Percentiles rank a stretch among this genome's conserved stretches.
Evolutionary conservation across 768 basidiomycete species (phyloP).

Genomic region (Butyriboletus loyo): DNA sequence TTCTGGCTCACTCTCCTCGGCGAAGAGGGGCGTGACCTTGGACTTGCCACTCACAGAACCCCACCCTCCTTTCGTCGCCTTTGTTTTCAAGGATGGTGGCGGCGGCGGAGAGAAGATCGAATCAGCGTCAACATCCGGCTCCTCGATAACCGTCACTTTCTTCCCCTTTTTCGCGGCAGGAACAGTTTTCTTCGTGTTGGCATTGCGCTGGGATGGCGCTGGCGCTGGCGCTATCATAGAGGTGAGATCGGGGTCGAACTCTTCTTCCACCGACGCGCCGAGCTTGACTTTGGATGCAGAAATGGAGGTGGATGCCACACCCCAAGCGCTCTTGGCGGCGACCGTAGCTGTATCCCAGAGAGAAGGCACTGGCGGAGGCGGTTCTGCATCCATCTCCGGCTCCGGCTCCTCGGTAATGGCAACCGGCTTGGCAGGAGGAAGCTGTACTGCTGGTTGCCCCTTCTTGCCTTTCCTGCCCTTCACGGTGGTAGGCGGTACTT

Average conservation of each 20-base stretch:
- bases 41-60: slow-evolving; percentile 20
- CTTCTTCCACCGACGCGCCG: slow-evolving; percentile 7
- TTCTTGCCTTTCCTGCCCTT: slow-evolving; percentile 30
- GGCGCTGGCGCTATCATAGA: not conserved
- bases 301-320: not conserved
- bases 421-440: slow-evolving; percentile 11
- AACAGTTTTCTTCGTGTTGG: slow-evolving; percentile 1
- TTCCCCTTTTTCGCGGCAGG: slow-evolving; percentile 21
- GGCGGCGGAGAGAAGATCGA: slow-evolving; percentile 10
- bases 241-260: not conserved
- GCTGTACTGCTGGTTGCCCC: slow-evolving; percentile 13
- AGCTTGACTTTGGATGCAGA: slow-evolving; percentile 7
- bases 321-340: slow-evolving; percentile 12
- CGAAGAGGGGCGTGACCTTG: slow-evolving; percentile 11
- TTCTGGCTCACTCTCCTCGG: slow-evolving; percentile 14
- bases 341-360: slow-evolving; percentile 16
- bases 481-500: not conserved
- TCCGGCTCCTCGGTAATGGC: slow-evolving; percentile 16
- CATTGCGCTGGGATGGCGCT: slow-evolving; percentile 2
- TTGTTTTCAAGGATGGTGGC: slow-evolving; percentile 9
- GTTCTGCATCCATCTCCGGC: not conserved
- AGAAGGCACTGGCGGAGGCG: not conserved
- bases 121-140: slow-evolving; percentile 26
- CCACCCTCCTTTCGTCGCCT: slow-evolving; percentile 17
- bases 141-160: slow-evolving; percentile 26